Percentiles rank a stretch among this genome's conserved stretches.
phyloP scores from a whole-genome alignment of 352 stramenopile genomes.

The Pythium grandisporangium region DNA sequence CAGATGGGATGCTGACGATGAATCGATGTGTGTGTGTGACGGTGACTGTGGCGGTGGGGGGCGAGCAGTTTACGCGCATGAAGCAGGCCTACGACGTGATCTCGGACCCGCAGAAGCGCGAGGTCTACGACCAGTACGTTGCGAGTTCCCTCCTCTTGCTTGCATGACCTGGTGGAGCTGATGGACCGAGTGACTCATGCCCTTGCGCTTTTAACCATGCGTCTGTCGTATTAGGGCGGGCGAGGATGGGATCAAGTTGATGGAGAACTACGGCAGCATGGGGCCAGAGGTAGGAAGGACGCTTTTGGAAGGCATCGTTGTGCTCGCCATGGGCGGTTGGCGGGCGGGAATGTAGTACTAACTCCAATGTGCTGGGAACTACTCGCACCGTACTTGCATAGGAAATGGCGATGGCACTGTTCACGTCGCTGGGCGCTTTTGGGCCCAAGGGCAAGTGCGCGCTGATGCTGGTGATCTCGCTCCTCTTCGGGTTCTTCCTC shows the following conservation, averaged over 20 bases:
- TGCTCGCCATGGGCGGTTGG: not conserved
- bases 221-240: too few species aligned
- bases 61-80: slow-evolving; percentile 80
- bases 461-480: slow-evolving; percentile 59
- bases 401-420: slow-evolving; percentile 56
- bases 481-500: slow-evolving; percentile 77
- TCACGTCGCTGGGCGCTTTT: slow-evolving; percentile 67
- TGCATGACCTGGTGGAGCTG: too few species aligned
- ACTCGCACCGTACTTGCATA: too few species aligned
- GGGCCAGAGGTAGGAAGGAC: slow-evolving; percentile 45
- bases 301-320: not conserved
- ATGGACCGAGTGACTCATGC: too few species aligned
- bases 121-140: slow-evolving; percentile 71
- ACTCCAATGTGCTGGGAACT: not conserved
- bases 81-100: slow-evolving; percentile 92
- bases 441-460: slow-evolving; percentile 52
- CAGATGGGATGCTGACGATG: too few species aligned
- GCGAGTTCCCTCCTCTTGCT: too few species aligned
- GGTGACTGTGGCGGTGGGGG: too few species aligned
- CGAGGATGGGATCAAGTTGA: slow-evolving; percentile 84
- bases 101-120: slow-evolving; percentile 76
- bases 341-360: not conserved
- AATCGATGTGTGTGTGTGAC: too few species aligned
- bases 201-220: too few species aligned
- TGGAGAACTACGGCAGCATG: slow-evolving; percentile 83